Evolutionary conservation across 2,329 filamentous ascomycete species (phyloP), one percentile per base, ranked within the genome.

Genomic region (Fusarium drepaniforme): DNA sequence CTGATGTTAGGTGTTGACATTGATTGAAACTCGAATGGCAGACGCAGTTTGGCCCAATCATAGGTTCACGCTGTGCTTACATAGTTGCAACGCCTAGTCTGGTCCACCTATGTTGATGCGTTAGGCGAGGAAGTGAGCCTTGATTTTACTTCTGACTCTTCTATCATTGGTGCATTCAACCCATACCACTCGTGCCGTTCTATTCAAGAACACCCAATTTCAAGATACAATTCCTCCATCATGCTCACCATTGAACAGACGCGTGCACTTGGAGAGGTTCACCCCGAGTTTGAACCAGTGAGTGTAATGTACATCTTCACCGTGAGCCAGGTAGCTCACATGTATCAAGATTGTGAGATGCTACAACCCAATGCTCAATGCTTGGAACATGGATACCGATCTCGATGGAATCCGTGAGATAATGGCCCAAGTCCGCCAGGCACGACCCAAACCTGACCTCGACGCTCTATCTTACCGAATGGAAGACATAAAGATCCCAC

Each of bases 191-290:
- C 28, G 12, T 1, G n/a, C 3, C 12, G 18, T 9, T 8, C 28
- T 21, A 33, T 8, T 1, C 51, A 56, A 3, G 2, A 21, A 56
- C 21, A 8, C 7, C 6, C 35, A 21, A 30, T 40, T 42, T 18
- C 8, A n/a, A 30, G 28, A 15, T 15, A 28, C 21, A 40, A 25
- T 28, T 23, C 51, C 8, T 30, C 30, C 37, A 71, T 38, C 9
- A 81, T 80, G 80, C 65, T 80, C 56, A 73, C 75, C 2, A 42
- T 80, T 13, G 73, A 81, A 37, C 76, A 80, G 44, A 79, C 59
- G 15, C 57, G 68, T 30, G 75, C 77, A 1, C 75, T 80, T 15
- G 68, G 61, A 15, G 51, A 77, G 25, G 70, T 74, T 1, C 65
- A 78, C 42, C 69, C 74, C n/a, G 51, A 79, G 72, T 57, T 71